Percentiles rank a stretch among this genome's conserved stretches.
These are phyloP conservation scores for Cucumis hystrix DNA, from an alignment of 306 rosid species.

Conservation along the genomic window DNA sequence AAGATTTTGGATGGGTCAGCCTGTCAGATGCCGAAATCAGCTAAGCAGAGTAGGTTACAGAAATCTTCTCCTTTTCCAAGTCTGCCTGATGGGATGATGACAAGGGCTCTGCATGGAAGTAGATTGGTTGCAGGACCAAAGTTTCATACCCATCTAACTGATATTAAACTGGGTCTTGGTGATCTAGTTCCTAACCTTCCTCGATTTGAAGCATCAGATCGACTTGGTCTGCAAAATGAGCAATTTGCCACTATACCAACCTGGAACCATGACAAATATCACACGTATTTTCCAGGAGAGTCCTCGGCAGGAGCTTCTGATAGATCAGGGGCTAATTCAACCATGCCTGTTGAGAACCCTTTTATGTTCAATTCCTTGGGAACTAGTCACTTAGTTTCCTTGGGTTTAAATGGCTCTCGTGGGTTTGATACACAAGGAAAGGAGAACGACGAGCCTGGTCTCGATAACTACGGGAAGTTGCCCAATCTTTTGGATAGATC, in stretches of 20 bases:
- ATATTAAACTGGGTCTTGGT: constrained; percentile 81
- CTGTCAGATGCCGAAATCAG: constrained; percentile 42
- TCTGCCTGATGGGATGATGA: constrained; percentile 97
- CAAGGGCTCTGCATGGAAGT: constrained; percentile 90
- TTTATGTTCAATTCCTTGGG: constrained; percentile 67
- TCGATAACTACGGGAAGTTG: constrained; percentile 40
- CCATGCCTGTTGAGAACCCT: constrained; percentile 45
- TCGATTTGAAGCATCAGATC: constrained; percentile 45
- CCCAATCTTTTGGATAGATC: constrained; percentile 64
- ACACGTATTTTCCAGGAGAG: constrained; percentile 44
- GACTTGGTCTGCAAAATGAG: constrained; percentile 42
- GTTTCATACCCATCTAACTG: constrained; percentile 82
- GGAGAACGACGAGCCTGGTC: constrained; percentile 42
- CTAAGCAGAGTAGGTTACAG: constrained; percentile 39
- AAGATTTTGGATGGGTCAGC: constrained; percentile 69
- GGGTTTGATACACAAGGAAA: constrained; percentile 27
- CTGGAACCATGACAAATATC: constrained; percentile 46
- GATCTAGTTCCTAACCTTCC: constrained; percentile 47
- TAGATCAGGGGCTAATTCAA: constrained; percentile 64
- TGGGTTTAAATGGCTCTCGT: constrained; percentile 50
- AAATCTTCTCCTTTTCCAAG: constrained; percentile 57
- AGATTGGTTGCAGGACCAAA: constrained; percentile 61
- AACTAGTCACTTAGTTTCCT: constrained; percentile 45
- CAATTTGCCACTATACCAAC: constrained; percentile 44
- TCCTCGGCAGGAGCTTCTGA: constrained; percentile 58